These are phyloP conservation scores for Suhomyces terraborum DNA, from an alignment of 1,139 yeast genomes.

Conservation along the genomic window DNA sequence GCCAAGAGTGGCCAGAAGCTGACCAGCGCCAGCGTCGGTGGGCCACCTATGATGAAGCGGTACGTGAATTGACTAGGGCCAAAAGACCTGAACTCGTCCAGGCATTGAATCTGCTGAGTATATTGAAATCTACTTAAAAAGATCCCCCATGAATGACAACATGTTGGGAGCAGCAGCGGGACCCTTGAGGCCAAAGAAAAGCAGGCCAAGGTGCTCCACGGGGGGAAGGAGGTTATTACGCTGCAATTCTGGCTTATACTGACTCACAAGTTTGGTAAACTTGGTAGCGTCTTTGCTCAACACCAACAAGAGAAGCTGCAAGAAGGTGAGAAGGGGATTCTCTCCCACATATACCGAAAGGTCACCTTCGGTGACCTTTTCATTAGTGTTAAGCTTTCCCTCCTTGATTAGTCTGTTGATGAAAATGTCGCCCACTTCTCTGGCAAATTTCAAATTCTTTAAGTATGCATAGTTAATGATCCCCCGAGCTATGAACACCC, in stretches of 20 bases:
- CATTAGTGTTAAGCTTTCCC: constrained; percentile 15
- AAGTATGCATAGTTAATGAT: constrained; percentile 69
- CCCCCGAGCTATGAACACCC: constrained; percentile 59
- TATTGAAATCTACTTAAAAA: constrained; percentile 47
- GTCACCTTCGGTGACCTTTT: constrained; percentile 20
- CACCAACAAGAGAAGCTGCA: constrained; percentile 67
- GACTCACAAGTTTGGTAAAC: constrained; percentile 54
- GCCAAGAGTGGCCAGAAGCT: constrained; percentile 74
- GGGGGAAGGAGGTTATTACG: constrained; percentile 40
- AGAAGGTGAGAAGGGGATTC: constrained; percentile 56
- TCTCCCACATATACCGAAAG: constrained; percentile 24
- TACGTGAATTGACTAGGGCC: constrained; percentile 57
- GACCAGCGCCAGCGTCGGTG: constrained; percentile 64
- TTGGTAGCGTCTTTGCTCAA: constrained; percentile 56
- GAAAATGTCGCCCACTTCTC: constrained; percentile 46
- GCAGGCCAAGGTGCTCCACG: constrained; percentile 51
- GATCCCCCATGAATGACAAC: constrained; percentile 83
- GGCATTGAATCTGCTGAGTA: constrained; percentile 60
- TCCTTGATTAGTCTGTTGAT: constrained; percentile 28
- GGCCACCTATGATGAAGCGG: constrained; percentile 76
- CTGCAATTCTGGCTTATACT: constrained; percentile 35
- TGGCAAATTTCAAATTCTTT: constrained; percentile 61
- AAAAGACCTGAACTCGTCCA: constrained; percentile 69
- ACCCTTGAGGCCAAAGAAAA: constrained; percentile 35
- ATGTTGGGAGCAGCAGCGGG: constrained; percentile 44